These are phyloP conservation scores for Lodderomyces margitis DNA, from an alignment of 1,139 yeast species.

Conservation along the genomic window DNA sequence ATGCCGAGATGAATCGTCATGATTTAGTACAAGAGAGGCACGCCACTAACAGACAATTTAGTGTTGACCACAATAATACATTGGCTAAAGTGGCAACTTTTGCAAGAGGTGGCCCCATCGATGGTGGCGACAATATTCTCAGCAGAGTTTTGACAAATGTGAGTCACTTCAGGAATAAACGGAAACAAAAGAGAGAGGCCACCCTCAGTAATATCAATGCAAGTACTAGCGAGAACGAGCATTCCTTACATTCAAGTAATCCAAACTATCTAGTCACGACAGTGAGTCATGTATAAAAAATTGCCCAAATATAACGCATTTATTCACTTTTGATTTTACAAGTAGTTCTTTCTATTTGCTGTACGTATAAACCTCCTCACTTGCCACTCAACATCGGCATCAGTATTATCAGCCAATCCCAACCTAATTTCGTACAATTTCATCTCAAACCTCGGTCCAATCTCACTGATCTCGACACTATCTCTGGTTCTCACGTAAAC, in stretches of 20 bases:
- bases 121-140: constrained; percentile 15
- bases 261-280: constrained; percentile 14
- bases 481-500: constrained; percentile 88
- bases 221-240: neutral
- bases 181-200: constrained; percentile 4
- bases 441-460: constrained; percentile 99
- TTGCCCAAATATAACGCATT: neutral
- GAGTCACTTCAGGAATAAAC: constrained; percentile 10
- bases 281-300: constrained; percentile 11
- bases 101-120: constrained; percentile 14
- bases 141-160: constrained; percentile 16
- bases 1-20: constrained; percentile 62
- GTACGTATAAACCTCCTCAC: constrained; percentile 89
- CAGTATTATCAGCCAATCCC: constrained; percentile 91
- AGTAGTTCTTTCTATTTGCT: constrained; percentile 89
- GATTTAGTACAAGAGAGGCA: constrained; percentile 68
- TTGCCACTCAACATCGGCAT: constrained; percentile 98
- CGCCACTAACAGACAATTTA: constrained; percentile 38
- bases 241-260: constrained; percentile 7
- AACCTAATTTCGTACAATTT: constrained; percentile 80
- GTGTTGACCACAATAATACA: constrained; percentile 27
- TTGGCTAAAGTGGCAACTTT: constrained; percentile 14
- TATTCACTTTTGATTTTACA: constrained; percentile 23
- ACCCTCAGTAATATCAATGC: neutral
- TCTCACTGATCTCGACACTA: constrained; percentile 88